These are phyloP conservation scores for Alnus rubra DNA, from an alignment of 306 rosid species.

Conservation along the genomic window DNA sequence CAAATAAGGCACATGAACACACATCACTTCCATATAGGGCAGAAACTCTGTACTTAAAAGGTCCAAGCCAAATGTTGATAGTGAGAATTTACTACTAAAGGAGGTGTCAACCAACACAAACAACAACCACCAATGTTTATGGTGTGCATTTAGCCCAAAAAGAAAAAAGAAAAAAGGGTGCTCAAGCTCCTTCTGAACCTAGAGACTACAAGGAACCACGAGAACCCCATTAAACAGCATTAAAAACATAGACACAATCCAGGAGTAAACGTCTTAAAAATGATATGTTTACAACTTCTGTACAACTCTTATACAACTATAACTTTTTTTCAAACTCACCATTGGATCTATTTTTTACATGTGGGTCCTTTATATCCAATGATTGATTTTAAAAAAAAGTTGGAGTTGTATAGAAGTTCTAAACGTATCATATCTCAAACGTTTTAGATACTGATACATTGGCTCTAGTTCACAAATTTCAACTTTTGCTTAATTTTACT, in stretches of 20 bases:
- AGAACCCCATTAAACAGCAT: background rate
- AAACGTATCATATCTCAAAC: background rate
- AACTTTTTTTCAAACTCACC: too few relatives aligned
- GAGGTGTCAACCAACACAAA: background rate
- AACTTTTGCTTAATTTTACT: background rate
- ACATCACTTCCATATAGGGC: background rate
- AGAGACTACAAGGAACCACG: background rate
- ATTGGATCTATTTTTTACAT: too few relatives aligned
- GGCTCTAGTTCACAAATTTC: background rate
- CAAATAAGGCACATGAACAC: background rate
- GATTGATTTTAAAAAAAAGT: too few relatives aligned
- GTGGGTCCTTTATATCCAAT: too few relatives aligned
- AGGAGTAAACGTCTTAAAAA: background rate
- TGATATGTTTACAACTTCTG: too few relatives aligned
- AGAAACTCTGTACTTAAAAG: background rate
- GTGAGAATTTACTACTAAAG: background rate
- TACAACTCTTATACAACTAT: too few relatives aligned
- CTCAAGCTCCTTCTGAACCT: background rate
- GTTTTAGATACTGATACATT: background rate
- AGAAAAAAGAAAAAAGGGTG: too few relatives aligned
- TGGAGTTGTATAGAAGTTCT: too few relatives aligned
- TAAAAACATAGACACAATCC: background rate
- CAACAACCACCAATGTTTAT: constrained; percentile 23
- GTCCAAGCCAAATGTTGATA: background rate
- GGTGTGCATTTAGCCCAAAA: background rate